phyloP scores from a whole-genome alignment of 1,284 basidiomycete genomes.

The Pseudozyma hubeiensis region DNA sequence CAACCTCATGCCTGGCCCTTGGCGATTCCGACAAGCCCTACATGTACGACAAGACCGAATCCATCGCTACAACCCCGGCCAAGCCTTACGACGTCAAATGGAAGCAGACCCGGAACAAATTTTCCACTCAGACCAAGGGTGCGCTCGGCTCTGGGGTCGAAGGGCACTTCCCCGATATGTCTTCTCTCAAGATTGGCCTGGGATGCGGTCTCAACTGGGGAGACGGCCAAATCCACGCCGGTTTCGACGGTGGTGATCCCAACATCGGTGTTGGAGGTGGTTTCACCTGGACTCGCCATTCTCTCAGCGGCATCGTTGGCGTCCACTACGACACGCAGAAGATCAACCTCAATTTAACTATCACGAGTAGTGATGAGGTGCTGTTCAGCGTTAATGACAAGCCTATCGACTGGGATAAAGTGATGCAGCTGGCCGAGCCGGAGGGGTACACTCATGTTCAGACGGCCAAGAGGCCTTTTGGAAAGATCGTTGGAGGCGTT shows the following conservation, averaged over 20 bases:
- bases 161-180: constrained; percentile 25
- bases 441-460: neutral
- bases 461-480: neutral
- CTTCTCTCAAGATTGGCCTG: constrained; percentile 11
- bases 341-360: constrained; percentile 27
- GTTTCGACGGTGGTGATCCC: constrained; percentile 31
- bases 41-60: neutral
- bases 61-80: neutral
- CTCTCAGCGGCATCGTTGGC: constrained; percentile 15
- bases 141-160: constrained; percentile 22
- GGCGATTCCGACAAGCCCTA: neutral
- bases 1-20: neutral
- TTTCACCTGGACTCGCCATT: constrained; percentile 16
- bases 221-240: constrained; percentile 22
- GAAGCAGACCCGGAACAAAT: constrained; percentile 10
- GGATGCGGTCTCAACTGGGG: constrained; percentile 34
- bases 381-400: constrained; percentile 22
- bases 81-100: constrained; percentile 4
- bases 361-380: constrained; percentile 16
- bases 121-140: neutral
- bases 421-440: neutral
- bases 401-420: constrained; percentile 22
- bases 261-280: constrained; percentile 26
- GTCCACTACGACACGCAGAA: constrained; percentile 10
- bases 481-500: too few relatives aligned